Evolutionary conservation across 371 early-diverging fungal species (phyloP).

Genomic region (Apophysomyces trapeziformis): DNA sequence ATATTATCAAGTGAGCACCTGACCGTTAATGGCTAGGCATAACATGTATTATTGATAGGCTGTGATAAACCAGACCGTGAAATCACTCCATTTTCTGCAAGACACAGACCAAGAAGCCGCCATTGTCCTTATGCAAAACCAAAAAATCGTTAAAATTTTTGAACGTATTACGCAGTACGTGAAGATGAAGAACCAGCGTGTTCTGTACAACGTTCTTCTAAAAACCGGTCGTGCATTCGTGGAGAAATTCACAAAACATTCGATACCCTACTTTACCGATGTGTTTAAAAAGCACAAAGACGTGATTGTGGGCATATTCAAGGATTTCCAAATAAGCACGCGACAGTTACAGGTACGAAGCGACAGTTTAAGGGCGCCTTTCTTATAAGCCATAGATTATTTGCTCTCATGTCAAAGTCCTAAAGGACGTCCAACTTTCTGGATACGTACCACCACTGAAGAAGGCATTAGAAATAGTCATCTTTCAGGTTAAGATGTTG

Average conservation of each 20-base stretch:
- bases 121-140: constrained; percentile 38
- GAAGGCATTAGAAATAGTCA: constrained; percentile 72
- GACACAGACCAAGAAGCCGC: constrained; percentile 42
- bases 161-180: constrained; percentile 57
- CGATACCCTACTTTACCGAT: constrained; percentile 69
- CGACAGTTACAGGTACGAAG: constrained; percentile 61
- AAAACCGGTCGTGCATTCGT: constrained; percentile 63
- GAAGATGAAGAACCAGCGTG: constrained; percentile 57
- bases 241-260: constrained; percentile 66
- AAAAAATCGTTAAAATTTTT: constrained; percentile 56
- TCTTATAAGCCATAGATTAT: constrained; percentile 53
- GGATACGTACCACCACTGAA: constrained; percentile 73
- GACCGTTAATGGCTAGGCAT: background rate
- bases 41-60: constrained; percentile 34
- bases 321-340: constrained; percentile 61
- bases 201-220: constrained; percentile 54
- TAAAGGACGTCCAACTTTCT: constrained; percentile 63
- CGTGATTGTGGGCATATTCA: constrained; percentile 51
- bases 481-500: constrained; percentile 79
- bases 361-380: background rate
- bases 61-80: constrained; percentile 55
- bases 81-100: constrained; percentile 40
- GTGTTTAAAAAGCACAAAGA: constrained; percentile 62
- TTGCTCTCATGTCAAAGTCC: constrained; percentile 80
- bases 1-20: constrained; percentile 50